Base-by-base conservation (phyloP, 441 rosid genomes). In the Erysimum cheiri region DNA sequence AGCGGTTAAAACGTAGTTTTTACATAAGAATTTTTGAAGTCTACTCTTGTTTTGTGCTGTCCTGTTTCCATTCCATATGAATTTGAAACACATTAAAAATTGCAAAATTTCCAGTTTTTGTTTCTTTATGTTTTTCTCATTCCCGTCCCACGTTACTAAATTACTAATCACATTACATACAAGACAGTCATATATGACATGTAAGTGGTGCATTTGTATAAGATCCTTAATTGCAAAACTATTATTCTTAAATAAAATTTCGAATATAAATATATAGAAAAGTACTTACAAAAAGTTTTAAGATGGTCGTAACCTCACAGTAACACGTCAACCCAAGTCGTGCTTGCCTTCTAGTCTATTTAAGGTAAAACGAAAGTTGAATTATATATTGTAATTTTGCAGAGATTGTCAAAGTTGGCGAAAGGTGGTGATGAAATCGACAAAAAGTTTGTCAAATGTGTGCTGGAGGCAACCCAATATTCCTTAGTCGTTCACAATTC, bases 401-500 rank as follows among this genome's bases (percentile, higher is more conserved):
- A 28, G 19, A 60, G 55, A n/a, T 74, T 67, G 77, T 74, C 78
- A 67, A 74, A 74, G 78, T 74, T 74, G 78, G 78, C 69, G 78
- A 60, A 74, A 74, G 73, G 78, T 74, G 64, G 68, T 60, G 68
- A 67, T 46, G 69, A 67, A 67, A 74, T 74, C 44, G 39, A 67
- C 69, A 60, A 55, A 67, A 52, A 13, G 7, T 17, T 26, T 67
- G 58, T 67, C 44, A 60, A 74, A 33, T 15, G 19, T 74, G 36
- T 67, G 78, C 73, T 74, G 78, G 63, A 74, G 40, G 78, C 78
- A 74, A 74, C 68, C 50, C 50, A n/a, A n/a, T n/a, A 74, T 67
- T 67, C 58, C 64, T 12, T 60, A 9, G 59, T 60, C 62, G 37
- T 67, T 67, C 63, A 36, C 68, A 60, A 35, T 60, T 31, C 64